These are phyloP conservation scores for Trichoderma sp. DNA, from an alignment of 2,329 filamentous ascomycete species.

Conservation along the genomic window DNA sequence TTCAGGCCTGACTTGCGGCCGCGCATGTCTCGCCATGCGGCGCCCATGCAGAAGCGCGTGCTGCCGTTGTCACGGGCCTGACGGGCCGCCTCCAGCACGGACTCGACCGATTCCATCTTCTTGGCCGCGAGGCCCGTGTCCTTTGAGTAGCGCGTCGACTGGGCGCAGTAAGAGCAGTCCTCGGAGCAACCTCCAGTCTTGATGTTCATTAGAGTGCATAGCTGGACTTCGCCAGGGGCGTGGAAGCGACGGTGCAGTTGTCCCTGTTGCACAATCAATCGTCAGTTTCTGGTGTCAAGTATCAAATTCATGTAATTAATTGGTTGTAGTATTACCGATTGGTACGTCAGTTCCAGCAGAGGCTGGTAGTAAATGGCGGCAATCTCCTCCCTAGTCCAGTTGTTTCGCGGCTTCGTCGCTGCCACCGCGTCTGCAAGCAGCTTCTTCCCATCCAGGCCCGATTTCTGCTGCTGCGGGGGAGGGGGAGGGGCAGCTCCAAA, in stretches of 20 bases:
- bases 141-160: slow-evolving; percentile 77
- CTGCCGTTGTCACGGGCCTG: slow-evolving; percentile 80
- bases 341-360: slow-evolving; percentile 74
- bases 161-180: slow-evolving; percentile 91
- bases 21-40: slow-evolving; percentile 92
- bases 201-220: slow-evolving; percentile 96
- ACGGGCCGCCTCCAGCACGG: slow-evolving; percentile 75
- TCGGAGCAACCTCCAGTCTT: slow-evolving; percentile 91
- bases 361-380: slow-evolving; percentile 79
- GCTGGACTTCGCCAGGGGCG: slow-evolving; percentile 78
- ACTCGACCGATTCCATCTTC: slow-evolving; percentile 76
- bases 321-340: slow-evolving; percentile 57
- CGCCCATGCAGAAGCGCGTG: slow-evolving; percentile 94
- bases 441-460: slow-evolving; percentile 29
- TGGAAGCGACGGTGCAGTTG: slow-evolving; percentile 83
- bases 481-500: slow-evolving; percentile 16
- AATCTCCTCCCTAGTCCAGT: slow-evolving; percentile 83
- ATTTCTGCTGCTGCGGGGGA: slow-evolving; percentile 13
- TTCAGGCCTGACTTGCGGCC: slow-evolving; percentile 80
- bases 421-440: slow-evolving; percentile 56
- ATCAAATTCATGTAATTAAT: not conserved
- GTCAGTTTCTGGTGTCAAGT: not conserved
- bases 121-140: slow-evolving; percentile 79
- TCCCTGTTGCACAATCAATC: slow-evolving; percentile 50
- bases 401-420: slow-evolving; percentile 63